Conservation (phyloP, 305 asterid genomes). For the Plantago coronopus region DNA sequence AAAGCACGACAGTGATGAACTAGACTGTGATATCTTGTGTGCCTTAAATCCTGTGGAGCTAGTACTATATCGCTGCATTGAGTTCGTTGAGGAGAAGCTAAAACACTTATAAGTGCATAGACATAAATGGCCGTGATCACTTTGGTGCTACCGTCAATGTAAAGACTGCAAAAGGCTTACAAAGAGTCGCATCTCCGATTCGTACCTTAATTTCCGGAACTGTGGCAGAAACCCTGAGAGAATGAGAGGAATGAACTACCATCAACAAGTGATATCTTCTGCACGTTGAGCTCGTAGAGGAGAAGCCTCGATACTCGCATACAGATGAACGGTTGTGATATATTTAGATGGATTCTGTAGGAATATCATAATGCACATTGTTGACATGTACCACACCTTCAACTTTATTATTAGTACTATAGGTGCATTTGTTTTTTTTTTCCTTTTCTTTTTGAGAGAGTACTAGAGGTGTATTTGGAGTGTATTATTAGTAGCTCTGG, state of each 20-base stretch:
- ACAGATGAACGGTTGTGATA: too few species aligned
- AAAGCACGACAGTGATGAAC: slow-evolving; percentile 21
- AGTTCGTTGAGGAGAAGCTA: slow-evolving; percentile 59
- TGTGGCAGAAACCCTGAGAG: slow-evolving; percentile 38
- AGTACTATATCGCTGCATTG: slow-evolving; percentile 72
- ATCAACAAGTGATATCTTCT: slow-evolving; percentile 29
- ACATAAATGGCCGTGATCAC: too few species aligned
- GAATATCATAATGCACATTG: too few species aligned
- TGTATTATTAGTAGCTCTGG: too few species aligned
- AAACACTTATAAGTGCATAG: slow-evolving; percentile 23
- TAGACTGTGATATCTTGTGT: slow-evolving; percentile 33
- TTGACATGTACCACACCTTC: too few species aligned
- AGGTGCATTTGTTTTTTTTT: too few species aligned
- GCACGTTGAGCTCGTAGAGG: slow-evolving; percentile 76
- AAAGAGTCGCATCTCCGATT: slow-evolving; percentile 83
- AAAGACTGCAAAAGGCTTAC: slow-evolving; percentile 47
- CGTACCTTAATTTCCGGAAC: slow-evolving; percentile 47
- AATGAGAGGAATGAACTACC: slow-evolving; percentile 23
- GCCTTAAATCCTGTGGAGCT: slow-evolving; percentile 66
- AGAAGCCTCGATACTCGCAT: slow-evolving; percentile 36
- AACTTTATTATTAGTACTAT: too few species aligned
- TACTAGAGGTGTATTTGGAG: too few species aligned
- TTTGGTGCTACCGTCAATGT: slow-evolving; percentile 47
- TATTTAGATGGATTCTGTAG: too few species aligned
- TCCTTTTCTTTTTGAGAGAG: too few species aligned